Evolutionary conservation across 2,329 filamentous ascomycete genomes (phyloP).

Genomic region (Arthrobotrys pseudoclavata): DNA sequence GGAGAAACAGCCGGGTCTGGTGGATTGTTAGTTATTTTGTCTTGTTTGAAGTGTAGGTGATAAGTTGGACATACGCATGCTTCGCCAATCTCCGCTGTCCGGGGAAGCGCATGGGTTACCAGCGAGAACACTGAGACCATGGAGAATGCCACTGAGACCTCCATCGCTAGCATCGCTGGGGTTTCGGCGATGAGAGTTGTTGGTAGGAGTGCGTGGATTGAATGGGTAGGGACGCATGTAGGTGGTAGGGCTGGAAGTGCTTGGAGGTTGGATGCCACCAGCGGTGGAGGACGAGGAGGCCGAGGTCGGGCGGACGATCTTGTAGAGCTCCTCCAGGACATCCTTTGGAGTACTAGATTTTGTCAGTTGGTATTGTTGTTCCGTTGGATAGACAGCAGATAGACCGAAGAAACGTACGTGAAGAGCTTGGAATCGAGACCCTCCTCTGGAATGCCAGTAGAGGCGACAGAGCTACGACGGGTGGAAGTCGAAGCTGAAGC

Average conservation of each 20-base stretch:
- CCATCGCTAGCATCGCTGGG: slow-evolving; percentile 56
- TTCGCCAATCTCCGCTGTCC: slow-evolving; percentile 49
- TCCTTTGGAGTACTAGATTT: slow-evolving; percentile 48
- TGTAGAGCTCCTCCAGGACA: slow-evolving; percentile 56
- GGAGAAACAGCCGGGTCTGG: slow-evolving; percentile 51
- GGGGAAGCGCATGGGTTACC: slow-evolving; percentile 44
- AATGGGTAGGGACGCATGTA: slow-evolving; percentile 42
- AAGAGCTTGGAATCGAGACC: slow-evolving; percentile 44
- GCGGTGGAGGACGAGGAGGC: slow-evolving; percentile 42
- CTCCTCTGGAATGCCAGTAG: slow-evolving; percentile 54
- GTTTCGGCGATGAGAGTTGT: slow-evolving; percentile 46
- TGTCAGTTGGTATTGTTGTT: not conserved
- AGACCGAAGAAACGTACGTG: slow-evolving; percentile 24
- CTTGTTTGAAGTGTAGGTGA: not conserved
- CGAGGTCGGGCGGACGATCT: slow-evolving; percentile 57
- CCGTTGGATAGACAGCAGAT: not conserved
- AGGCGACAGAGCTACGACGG: slow-evolving; percentile 56
- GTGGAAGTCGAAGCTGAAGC: slow-evolving; percentile 26
- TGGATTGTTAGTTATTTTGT: slow-evolving; percentile 11
- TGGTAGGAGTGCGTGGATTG: slow-evolving; percentile 51
- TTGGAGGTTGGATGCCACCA: slow-evolving; percentile 10
- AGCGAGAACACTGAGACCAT: slow-evolving; percentile 42
- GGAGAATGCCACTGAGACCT: slow-evolving; percentile 48
- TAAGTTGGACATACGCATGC: slow-evolving; percentile 41
- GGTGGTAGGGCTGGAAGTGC: slow-evolving; percentile 43